Evolutionary conservation across 495 filamentous ascomycete species (phyloP), one percentile per base, ranked within the genome.

Genomic region (Trichocladium uniseriatum): DNA sequence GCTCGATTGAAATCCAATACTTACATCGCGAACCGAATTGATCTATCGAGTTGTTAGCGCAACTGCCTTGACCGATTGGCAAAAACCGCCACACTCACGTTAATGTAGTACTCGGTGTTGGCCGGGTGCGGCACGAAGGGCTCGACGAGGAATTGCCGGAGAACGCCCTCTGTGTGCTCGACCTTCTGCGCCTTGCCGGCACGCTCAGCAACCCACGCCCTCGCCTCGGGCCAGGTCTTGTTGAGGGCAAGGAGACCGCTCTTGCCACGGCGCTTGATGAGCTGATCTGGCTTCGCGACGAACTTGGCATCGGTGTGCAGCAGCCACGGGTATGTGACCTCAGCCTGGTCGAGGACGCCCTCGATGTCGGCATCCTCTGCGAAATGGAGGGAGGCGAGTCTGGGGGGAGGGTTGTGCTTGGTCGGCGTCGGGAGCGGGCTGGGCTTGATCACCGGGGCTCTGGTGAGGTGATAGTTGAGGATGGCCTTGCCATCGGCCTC

Each of bases 401-500:
- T 87, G 60, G 92, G 72, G 45, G 94, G 80, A 54, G 92, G 74
- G 75, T 97, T 97, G 81, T 99, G 92, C 67, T 81, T 92, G 51
- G 81, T 65, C 54, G 87, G 76, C 55, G 79, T 64, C 56, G 92
- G 89, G 20, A 99, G 87, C 69, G 94, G 87, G 62, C 89, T 88
- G 43, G 92, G 89, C 82, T 95, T 95, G 80, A 99, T 96, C 65
- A 95, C 84, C 49, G 91, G 84, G 51, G 92, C 89, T 63, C 92
- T 85, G 58, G 92, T 99, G 77, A 99, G 90, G 81, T 99, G 92
- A 79, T 95, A 99, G 84, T 95, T 96, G 78, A 99, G 77, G 78
- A 99, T 97, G 76, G 92, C 92, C 85, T 99, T 99, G 81, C 92
- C 92, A 75, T 99, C 92, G 78, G 94, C 92, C 75, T 99, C 92